Evolutionary conservation across 2,329 filamentous ascomycete species (phyloP), one percentile per base, ranked within the genome.

Genomic region (Ceratocystis smalleyi): DNA sequence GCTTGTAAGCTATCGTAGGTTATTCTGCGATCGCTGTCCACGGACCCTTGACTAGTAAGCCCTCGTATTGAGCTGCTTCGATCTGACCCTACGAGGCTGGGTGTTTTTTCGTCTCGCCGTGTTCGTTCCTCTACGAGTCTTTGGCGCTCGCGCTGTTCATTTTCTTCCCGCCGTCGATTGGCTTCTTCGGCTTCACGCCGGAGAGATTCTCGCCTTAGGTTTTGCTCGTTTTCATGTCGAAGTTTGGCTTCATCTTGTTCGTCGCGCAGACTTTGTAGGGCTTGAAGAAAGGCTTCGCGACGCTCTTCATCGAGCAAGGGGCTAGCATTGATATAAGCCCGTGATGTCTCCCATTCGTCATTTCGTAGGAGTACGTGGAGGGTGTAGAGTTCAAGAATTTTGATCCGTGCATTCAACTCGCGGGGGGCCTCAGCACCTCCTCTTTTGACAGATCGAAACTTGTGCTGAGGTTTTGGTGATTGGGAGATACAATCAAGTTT

Each of bases 291-390:
- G 0, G 89, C 86, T 70, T 97, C 90, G 68, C 89, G 85, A 55
- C 89, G 83, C 76, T 97, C 94, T 62, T 96, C 92, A 72, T 97
- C 92, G 1, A 99, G 80, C 30, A 96, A 84, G 59, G 92, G 85
- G 73, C 86, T 94, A 71, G 90, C 83, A 70, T 81, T 84, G 71
- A 97, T 95, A 73, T 97, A 97, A 69, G 95, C 89, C 66, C 84
- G 83, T 3, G 94, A 90, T 70, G 96, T 96, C 66, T 96, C 89
- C 94, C 94, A 99, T 75, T 97, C 91, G 64, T 89, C 85, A 70
- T 96, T 97, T 63, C 90, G 83, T 4, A 92, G 85, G n/a, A 99
- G 83, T 6, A 97, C 89, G 72, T 99, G 94, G 3, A 99, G 81
- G 0, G 91, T 95, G 74, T 96, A 99, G 7, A 99, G 80, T 75